Evolutionary conservation across 2,329 filamentous ascomycete species (phyloP).

Genomic region (Thelonectria olida): DNA sequence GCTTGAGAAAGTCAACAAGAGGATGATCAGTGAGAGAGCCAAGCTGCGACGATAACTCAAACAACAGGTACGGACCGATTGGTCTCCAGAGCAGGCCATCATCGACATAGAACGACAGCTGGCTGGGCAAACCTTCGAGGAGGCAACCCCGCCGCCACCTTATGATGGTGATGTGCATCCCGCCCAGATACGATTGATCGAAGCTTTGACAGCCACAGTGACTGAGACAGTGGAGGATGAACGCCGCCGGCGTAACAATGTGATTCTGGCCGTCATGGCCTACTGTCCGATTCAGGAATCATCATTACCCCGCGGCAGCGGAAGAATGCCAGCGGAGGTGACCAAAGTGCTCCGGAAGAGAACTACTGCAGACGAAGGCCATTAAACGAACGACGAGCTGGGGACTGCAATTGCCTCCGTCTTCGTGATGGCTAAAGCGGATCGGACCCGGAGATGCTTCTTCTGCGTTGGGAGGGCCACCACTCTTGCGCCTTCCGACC

Average conservation of each 20-base stretch:
- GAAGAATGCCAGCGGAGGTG: not conserved
- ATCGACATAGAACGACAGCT: slow-evolving; percentile 33
- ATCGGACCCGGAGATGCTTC: not conserved
- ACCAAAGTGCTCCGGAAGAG: not conserved
- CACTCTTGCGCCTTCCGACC: not conserved
- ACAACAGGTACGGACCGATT: slow-evolving; percentile 25
- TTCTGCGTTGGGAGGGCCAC: not conserved
- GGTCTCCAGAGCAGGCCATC: slow-evolving; percentile 28
- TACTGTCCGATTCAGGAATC: slow-evolving; percentile 12
- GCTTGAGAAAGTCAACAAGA: not conserved
- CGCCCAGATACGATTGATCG: not conserved
- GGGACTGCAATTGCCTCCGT: not conserved
- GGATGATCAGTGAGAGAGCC: slow-evolving; percentile 1
- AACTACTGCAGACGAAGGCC: too few relatives aligned
- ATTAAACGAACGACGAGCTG: not conserved
- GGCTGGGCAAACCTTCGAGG: slow-evolving; percentile 25
- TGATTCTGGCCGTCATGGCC: slow-evolving; percentile 2
- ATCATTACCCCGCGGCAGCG: not conserved
- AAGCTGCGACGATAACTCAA: slow-evolving; percentile 17
- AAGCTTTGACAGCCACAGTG: not conserved
- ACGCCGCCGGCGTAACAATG: not conserved
- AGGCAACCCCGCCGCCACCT: slow-evolving; percentile 12
- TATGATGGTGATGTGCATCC: not conserved
- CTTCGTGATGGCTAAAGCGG: not conserved
- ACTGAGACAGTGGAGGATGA: not conserved